Evolutionary conservation across 139 green algal species (phyloP), one percentile per base, ranked within the genome.

Genomic region (Zygnema circumcarinatum): DNA sequence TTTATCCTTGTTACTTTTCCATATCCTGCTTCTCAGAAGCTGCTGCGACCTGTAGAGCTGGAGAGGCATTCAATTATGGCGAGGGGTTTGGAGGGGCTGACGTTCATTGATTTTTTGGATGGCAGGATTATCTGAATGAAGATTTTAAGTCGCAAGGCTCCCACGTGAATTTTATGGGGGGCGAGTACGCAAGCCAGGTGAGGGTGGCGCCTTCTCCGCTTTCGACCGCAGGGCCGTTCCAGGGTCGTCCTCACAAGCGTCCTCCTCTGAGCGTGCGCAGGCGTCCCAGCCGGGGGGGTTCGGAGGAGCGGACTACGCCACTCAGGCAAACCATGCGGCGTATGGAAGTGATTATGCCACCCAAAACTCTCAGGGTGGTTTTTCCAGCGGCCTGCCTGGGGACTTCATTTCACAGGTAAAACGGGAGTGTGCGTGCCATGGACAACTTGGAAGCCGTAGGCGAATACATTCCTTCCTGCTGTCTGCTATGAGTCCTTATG

Each of bases 91-190:
- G n/a, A n/a, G n/a, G n/a, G n/a, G n/a, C n/a, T n/a, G n/a, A n/a
- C n/a, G n/a, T n/a, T n/a, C n/a, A n/a, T n/a, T n/a, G n/a, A n/a
- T n/a, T n/a, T n/a, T n/a, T n/a, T n/a, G n/a, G 25, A 1, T 85
- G 16, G 21, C 81, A 87, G 81, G 81, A 87, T 73, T 89, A 69
- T 32, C 1, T 89, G 41, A 76, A 76, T 25, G 84, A 89, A 32
- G 84, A 89, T 41, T 89, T 89, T 33, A 87, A 87, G 31, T 87
- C 76, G 38, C 84, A 89, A 53, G 76, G 84, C 84, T 87, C 75
- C 32, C 84, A 88, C 22, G 35, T 82, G 1, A 82, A 88, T 20
- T 88, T 74, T 32, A 32, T 36, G 53, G 36, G 36, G 16, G 69
- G 35, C 7, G 69, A 78, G 69, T 78, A 52, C 16, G 7, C 69